Base-by-base conservation (phyloP, 345 rosid species). In the Citrus maxima region DNA sequence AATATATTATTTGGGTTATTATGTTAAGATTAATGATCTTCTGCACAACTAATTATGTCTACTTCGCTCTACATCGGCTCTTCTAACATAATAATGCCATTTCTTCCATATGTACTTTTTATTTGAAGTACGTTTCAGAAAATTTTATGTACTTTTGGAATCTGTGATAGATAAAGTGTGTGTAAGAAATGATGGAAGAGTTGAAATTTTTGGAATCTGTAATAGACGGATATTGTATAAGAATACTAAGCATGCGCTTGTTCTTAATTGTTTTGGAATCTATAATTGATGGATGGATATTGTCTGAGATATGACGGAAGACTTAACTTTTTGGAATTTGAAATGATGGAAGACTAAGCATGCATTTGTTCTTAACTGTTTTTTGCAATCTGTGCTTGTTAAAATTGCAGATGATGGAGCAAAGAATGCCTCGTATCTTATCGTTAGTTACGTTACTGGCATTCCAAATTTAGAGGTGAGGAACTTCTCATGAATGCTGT, bases 381-480 rank as follows among this genome's bases (percentile, higher is more conserved):
- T 64, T 22, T 22, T 30, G 70, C 38, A 32, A 54, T 30, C 32
- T 5, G 8, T 75, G 71, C 22, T 71, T 30, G 71, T 30, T 51
- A 46, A 75, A 80, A 84, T 32, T 83, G 86, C 97, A 93, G 97
- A 81, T 82, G 75, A 77, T 67, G 85, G 78, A 71, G 73, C 67
- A 66, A 86, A 86, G 81, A 77, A 84, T 46, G 85, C 88, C 55
- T 88, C 99, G 21, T 77, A 79, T 76, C 86, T 94, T 84, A 89
- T 94, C 63, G 87, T 85, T 78, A 62, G 77, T 77, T 96, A 88
- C 79, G 85, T 81, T 72, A 81, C 88, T 77, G 79, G 86, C 83
- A 73, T 80, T 86, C 92, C 93, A 80, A 88, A 93, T 85, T 82
- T 80, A 80, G 79, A 56, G 90, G 99, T 96, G 90, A 92, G 93